Evolutionary conservation across 805 yeast species (phyloP).

Genomic region (Cyberlindnera lachancei): DNA sequence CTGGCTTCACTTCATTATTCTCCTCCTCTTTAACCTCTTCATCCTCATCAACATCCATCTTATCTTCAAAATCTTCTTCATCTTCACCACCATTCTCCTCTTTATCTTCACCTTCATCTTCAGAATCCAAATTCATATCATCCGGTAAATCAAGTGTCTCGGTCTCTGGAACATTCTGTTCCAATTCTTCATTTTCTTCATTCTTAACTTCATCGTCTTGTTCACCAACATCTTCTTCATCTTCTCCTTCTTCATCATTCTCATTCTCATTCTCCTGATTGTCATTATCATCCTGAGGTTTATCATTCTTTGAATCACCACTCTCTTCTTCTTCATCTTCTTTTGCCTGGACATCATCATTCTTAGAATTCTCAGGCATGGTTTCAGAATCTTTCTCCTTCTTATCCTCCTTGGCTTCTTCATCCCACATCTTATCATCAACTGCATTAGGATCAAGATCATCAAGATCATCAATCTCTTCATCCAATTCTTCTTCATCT

Average conservation of each 20-base stretch:
- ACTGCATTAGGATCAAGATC: conserved; percentile 91
- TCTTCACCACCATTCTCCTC: conserved; percentile 27
- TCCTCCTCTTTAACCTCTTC: conserved; percentile 27
- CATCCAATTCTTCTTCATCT: conserved; percentile 72
- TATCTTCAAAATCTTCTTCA: conserved; percentile 29
- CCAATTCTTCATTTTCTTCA: conserved; percentile 62
- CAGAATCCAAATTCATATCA: conserved; percentile 84
- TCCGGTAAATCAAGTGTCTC: conserved; percentile 91
- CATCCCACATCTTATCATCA: conserved; percentile 98
- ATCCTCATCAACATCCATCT: conserved; percentile 42
- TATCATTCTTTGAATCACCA: conserved; percentile 12
- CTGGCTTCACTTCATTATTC: conserved; percentile 30
- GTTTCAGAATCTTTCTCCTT: conserved; percentile 81
- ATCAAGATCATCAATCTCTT: conserved; percentile 82
- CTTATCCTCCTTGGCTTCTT: conserved; percentile 66
- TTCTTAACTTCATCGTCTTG: conserved; percentile 73
- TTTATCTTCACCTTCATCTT: conserved; percentile 41
- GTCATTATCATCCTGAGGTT: conserved; percentile 27
- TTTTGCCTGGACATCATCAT: conserved; percentile 36
- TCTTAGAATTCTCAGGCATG: conserved; percentile 48
- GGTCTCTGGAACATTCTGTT: conserved; percentile 68
- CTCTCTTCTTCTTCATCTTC: conserved; percentile 27
- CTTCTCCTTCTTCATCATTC: conserved; percentile 47
- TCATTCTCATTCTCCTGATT: conserved; percentile 30
- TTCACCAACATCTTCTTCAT: conserved; percentile 71